phyloP scores from a whole-genome alignment of 1,284 basidiomycete genomes.

The Cutaneotrichosporon mucoides region DNA sequence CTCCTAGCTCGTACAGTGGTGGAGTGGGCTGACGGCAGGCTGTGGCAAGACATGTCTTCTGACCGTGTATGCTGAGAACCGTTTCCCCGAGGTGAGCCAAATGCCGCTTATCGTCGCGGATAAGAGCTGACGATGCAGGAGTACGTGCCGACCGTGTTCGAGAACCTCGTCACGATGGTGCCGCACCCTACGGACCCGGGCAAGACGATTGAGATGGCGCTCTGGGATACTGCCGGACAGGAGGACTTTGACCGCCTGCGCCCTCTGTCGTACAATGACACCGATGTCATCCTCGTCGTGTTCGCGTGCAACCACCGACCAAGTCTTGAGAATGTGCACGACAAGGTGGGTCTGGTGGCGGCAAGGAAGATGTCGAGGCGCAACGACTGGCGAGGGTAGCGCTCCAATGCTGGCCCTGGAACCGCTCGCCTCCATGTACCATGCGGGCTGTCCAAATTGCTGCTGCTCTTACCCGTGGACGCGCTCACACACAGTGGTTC shows the following conservation, averaged over 20 bases:
- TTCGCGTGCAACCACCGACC: slow-evolving; percentile 97
- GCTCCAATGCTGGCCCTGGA: too few relatives aligned
- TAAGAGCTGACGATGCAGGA: slow-evolving; percentile 60
- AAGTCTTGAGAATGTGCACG: slow-evolving; percentile 87
- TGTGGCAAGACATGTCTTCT: slow-evolving; percentile 58
- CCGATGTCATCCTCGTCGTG: slow-evolving; percentile 92
- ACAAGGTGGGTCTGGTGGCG: slow-evolving; percentile 53
- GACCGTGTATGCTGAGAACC: slow-evolving; percentile 79
- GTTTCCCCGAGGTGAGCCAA: slow-evolving; percentile 92
- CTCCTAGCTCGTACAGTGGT: too few relatives aligned
- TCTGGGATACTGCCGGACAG: slow-evolving; percentile 98
- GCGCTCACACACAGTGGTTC: slow-evolving; percentile 71
- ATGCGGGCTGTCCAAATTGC: too few relatives aligned
- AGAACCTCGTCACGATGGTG: slow-evolving; percentile 91
- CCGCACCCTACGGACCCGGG: slow-evolving; percentile 64
- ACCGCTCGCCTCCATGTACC: too few relatives aligned
- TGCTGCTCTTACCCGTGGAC: too few relatives aligned
- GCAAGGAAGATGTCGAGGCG: too few relatives aligned
- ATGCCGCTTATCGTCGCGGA: too few relatives aligned
- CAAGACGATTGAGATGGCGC: slow-evolving; percentile 85
- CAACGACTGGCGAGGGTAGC: too few relatives aligned
- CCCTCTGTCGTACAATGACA: slow-evolving; percentile 92
- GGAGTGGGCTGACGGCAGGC: slow-evolving; percentile 49
- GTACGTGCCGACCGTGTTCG: slow-evolving; percentile 97
- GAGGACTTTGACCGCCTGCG: slow-evolving; percentile 95